Percentiles rank a stretch among this genome's conserved stretches.
phyloP scores from a whole-genome alignment of 75 land plant genomes.

The Selaginella tamariscina region DNA sequence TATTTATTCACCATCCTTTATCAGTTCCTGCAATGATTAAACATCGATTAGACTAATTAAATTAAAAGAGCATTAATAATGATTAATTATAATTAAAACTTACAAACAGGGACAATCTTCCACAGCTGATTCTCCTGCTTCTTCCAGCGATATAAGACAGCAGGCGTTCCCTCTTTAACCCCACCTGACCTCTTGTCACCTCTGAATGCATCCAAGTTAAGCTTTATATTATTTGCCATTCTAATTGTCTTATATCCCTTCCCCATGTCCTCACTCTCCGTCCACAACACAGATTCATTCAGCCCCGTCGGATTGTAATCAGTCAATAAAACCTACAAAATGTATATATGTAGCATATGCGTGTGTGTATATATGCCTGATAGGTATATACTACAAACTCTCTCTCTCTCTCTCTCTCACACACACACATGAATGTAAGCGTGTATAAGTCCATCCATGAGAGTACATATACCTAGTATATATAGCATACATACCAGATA shows the following conservation, averaged over 20 bases:
- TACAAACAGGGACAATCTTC: conserved; percentile 23
- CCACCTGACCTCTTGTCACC: conserved; percentile 20
- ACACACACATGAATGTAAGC: background rate
- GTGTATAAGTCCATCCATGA: background rate
- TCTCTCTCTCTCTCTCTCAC: background rate
- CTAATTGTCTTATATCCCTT: conserved; percentile 19
- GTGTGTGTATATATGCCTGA: background rate
- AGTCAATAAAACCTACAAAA: conserved; percentile 18
- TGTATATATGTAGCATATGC: background rate
- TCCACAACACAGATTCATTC: conserved; percentile 27
- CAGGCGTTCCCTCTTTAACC: conserved; percentile 15
- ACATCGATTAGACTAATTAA: no score
- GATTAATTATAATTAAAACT: no score
- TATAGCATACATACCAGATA: background rate
- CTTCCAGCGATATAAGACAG: conserved; percentile 23
- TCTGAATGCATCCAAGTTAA: conserved; percentile 21
- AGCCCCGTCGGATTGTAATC: conserved; percentile 1
- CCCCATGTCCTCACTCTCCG: conserved; percentile 29
- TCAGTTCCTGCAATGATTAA: no score
- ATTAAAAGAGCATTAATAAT: no score
- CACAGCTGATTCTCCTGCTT: conserved; percentile 25
- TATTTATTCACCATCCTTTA: no score
- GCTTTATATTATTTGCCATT: conserved; percentile 14
- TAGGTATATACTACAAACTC: background rate
- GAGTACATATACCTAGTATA: background rate